Evolutionary conservation across 2,329 filamentous ascomycete genomes (phyloP).

Genomic region (Geosmithia putterillii): DNA sequence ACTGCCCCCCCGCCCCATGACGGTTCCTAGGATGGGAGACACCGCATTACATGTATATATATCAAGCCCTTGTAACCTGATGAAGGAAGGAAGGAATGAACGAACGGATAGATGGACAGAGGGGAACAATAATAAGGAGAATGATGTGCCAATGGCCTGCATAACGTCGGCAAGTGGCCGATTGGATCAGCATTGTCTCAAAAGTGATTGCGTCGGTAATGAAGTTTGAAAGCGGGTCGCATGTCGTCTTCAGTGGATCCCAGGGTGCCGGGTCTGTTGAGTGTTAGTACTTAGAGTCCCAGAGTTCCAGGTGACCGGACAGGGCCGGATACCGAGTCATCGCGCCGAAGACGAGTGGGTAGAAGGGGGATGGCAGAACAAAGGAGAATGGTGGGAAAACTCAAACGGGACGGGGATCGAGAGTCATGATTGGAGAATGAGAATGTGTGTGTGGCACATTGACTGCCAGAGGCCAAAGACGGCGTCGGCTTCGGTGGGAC

Average conservation of each 20-base stretch:
- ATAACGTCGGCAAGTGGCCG: not conserved
- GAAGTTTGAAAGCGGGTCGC: conserved; percentile 13
- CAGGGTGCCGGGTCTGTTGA: not conserved
- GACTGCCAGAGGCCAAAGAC: not conserved
- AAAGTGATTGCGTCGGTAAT: conserved; percentile 4
- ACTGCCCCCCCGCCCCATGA: no score
- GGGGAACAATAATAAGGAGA: not conserved
- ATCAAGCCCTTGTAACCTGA: no score
- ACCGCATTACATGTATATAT: no score
- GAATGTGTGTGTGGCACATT: not conserved
- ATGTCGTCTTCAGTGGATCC: conserved; percentile 20
- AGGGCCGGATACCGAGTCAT: not conserved
- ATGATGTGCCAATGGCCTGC: not conserved
- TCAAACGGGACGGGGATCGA: not conserved
- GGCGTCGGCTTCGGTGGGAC: not conserved
- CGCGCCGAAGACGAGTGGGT: not conserved
- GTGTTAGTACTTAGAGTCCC: no score
- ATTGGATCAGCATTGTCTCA: not conserved
- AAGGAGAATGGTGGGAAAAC: not conserved
- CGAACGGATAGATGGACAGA: no score
- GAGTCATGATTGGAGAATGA: not conserved
- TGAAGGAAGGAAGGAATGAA: no score
- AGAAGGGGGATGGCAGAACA: no score
- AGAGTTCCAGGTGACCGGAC: not conserved
- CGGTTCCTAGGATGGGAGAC: no score